A percentile compares a stretch with the other conserved stretches of the same genome.
phyloP scores from a whole-genome alignment of 495 filamentous ascomycete species.

The Aspergillus leporis region DNA sequence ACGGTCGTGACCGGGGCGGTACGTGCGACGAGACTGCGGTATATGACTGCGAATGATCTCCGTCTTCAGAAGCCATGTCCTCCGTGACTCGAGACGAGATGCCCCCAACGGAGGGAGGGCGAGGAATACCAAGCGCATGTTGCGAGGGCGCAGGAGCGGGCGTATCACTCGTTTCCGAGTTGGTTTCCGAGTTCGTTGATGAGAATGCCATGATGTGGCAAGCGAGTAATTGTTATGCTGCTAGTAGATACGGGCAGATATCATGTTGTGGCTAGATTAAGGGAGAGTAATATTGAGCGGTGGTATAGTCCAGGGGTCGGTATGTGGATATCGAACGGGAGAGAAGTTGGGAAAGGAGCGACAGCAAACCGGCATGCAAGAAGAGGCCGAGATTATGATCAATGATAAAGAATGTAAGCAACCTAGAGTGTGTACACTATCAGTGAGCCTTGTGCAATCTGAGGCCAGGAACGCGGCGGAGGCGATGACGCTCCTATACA shows the following conservation, averaged over 20 bases:
- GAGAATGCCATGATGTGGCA: conserved; percentile 28
- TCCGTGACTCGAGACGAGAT: conserved; percentile 89
- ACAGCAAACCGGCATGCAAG: conserved; percentile 15
- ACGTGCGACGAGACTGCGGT: conserved; percentile 40
- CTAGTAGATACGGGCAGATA: conserved; percentile 20
- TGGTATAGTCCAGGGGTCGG: conserved; percentile 1
- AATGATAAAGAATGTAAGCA: conserved; percentile 21
- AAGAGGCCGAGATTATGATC: conserved; percentile 2
- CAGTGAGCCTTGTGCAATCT: conserved; percentile 11
- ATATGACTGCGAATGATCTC: conserved; percentile 41
- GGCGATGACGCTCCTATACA: neutral
- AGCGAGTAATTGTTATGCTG: neutral
- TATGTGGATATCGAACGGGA: conserved; percentile 5
- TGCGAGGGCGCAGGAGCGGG: conserved; percentile 24
- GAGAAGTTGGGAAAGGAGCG: conserved; percentile 16
- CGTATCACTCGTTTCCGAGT: conserved; percentile 29
- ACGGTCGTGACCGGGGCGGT: conserved; percentile 45
- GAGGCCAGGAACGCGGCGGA: neutral
- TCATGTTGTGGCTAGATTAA: conserved; percentile 22
- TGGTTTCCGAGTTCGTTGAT: conserved; percentile 27
- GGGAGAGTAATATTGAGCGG: neutral
- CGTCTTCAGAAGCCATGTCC: conserved; percentile 57
- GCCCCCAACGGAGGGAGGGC: conserved; percentile 52
- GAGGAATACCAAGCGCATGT: conserved; percentile 44
- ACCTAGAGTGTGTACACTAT: conserved; percentile 8